phyloP scores from a whole-genome alignment of 352 stramenopile species.

The Pythium grandisporangium region DNA sequence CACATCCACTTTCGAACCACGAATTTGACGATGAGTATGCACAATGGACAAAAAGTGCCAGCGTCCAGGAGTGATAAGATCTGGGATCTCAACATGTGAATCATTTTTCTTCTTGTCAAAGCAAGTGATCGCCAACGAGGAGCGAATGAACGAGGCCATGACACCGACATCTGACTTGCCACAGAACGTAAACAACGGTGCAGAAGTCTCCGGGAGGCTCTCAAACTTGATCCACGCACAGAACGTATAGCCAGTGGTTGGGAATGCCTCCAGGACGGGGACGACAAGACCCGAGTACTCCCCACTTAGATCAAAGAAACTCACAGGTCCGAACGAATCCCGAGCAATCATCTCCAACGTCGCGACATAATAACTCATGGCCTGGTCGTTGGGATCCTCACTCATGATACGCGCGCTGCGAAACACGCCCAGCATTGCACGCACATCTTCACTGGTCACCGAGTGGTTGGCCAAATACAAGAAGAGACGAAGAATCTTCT shows the following conservation, averaged over 20 bases:
- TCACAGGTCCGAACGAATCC: conserved; percentile 69
- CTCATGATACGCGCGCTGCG: conserved; percentile 57
- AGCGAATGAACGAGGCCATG: conserved; percentile 68
- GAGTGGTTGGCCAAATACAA: conserved; percentile 75
- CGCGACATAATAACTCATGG: conserved; percentile 70
- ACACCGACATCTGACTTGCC: conserved; percentile 69
- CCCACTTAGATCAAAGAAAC: conserved; percentile 79
- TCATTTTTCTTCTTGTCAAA: conserved; percentile 86
- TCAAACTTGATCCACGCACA: conserved; percentile 84
- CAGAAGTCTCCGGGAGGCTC: conserved; percentile 49
- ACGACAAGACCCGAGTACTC: conserved; percentile 67
- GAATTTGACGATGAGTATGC: conserved; percentile 79
- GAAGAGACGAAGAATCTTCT: conserved; percentile 70
- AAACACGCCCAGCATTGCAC: conserved; percentile 74
- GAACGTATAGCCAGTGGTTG: conserved; percentile 77
- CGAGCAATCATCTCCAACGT: conserved; percentile 82
- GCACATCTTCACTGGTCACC: conserved; percentile 69
- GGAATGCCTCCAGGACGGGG: conserved; percentile 61
- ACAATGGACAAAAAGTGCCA: conserved; percentile 82
- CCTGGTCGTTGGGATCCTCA: conserved; percentile 55
- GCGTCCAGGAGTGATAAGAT: conserved; percentile 49
- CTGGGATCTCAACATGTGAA: conserved; percentile 60
- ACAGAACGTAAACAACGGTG: conserved; percentile 75
- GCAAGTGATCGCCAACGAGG: conserved; percentile 69
- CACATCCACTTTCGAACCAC: conserved; percentile 74